Base-by-base conservation (phyloP, 768 basidiomycete species). In the Tulasnella sp. region DNA sequence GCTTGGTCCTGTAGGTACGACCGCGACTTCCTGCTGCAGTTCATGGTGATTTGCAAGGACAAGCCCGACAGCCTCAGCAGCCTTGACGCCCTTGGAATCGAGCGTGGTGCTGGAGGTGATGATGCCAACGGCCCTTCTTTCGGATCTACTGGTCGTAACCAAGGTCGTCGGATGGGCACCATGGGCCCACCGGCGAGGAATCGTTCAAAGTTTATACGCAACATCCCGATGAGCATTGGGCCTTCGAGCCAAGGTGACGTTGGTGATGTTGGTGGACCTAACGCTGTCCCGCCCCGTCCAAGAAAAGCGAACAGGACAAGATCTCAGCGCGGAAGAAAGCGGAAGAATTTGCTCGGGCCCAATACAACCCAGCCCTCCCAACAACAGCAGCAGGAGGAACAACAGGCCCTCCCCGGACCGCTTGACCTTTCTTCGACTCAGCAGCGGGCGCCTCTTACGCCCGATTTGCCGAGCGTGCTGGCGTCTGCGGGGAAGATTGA, bases 21-120 rank as follows among this genome's bases (percentile, higher is more conserved):
- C 82, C 94, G 96, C 42, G 94, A 96, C 29, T 99, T 99, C 89
- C 88, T 99, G 34, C 84, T 99, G 77, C 97, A 99, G 82, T 99
- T 99, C 85, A 96, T 97, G 93, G 84, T 85, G 31, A 84, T 97
- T 77, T 99, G 97, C 87, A 93, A 90, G 83, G 97, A 98, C 85
- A 96, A 96, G 83, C 97, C 97, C 3, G 94, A 93, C 74, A 87
- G 88, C 75, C 90, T 98, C 36, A 94, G 95, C 52, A 89, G 94
- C 77, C 88, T 98, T 74, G 94, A 95, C 79, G 91, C 92, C 12
- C 91, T 99, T 80, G 97, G 97, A 75, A 89, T 98, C 72, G 94
- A 96, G 81, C 91, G 93, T 12, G 86, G 87, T 34, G 88, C 90
- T 80, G 64, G 37, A 87, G 90, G 80, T 78, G 85, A 69, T 77